A percentile compares a stretch with the other conserved stretches of the same genome.
These are phyloP conservation scores for Corymbia citriodora DNA, from an alignment of 441 rosid species.

Conservation along the genomic window DNA sequence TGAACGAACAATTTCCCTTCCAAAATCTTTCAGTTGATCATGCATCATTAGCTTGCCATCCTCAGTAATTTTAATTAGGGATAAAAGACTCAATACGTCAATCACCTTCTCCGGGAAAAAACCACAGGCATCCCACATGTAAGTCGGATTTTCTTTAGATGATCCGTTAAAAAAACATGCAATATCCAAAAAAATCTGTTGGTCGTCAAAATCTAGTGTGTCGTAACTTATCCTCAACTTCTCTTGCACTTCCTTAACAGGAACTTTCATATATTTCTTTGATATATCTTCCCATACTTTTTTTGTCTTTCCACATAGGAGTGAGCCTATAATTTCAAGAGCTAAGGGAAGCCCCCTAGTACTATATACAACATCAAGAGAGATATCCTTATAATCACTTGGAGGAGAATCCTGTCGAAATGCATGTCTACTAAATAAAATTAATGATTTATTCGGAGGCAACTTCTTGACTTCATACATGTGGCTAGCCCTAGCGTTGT, in stretches of 20 bases:
- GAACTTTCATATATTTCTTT: not conserved
- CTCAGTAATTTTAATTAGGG: not conserved
- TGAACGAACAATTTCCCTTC: not conserved
- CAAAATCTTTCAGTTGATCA: not conserved
- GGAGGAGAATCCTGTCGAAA: not conserved
- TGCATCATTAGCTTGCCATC: fast-evolving
- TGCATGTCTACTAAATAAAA: not conserved
- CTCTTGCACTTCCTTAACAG: fast-evolving
- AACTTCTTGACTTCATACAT: not conserved
- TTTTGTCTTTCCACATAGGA: not conserved
- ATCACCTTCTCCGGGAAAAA: not conserved
- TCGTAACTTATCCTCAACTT: not conserved
- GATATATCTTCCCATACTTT: fast-evolving
- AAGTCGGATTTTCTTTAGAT: not conserved
- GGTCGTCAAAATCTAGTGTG: fast-evolving
- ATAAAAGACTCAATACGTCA: too few relatives aligned
- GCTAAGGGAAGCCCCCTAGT: not conserved
- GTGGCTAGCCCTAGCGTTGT: fast-evolving
- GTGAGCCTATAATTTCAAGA: not conserved
- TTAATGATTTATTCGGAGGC: not conserved
- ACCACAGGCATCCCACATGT: fast-evolving
- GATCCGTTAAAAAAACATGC: not conserved
- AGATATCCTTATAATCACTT: fast-evolving
- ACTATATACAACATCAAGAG: fast-evolving
- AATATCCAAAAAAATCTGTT: not conserved